These are phyloP conservation scores for Leucocoprinus leucothites DNA, from an alignment of 768 basidiomycete genomes.

Conservation along the genomic window DNA sequence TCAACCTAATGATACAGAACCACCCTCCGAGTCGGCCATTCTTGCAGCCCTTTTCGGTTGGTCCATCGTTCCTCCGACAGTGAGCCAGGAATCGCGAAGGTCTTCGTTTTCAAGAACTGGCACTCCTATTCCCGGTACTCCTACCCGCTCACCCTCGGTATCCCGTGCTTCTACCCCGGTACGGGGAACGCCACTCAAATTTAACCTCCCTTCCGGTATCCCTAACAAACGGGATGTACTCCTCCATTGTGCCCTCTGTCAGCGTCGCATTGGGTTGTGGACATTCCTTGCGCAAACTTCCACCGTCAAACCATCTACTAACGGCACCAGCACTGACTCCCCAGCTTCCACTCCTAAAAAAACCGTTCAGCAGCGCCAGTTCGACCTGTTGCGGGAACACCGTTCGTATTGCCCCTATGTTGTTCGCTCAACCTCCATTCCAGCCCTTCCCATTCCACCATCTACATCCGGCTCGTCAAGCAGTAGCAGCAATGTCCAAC, in stretches of 20 bases:
- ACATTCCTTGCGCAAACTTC: constrained; percentile 45
- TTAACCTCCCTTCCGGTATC: constrained; percentile 25
- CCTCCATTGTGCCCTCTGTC: constrained; percentile 67
- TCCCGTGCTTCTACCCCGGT: constrained; percentile 21
- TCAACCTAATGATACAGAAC: constrained; percentile 16
- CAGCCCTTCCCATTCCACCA: constrained; percentile 45
- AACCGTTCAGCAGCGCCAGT: constrained; percentile 40
- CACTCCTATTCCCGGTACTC: constrained; percentile 11
- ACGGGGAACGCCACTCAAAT: constrained; percentile 15
- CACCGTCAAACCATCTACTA: constrained; percentile 7
- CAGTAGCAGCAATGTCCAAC: constrained; percentile 6
- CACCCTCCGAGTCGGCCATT: constrained; percentile 38
- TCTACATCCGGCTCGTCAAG: constrained; percentile 16
- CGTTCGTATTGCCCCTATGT: constrained; percentile 86
- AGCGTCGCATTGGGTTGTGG: constrained; percentile 80
- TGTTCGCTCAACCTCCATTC: constrained; percentile 63
- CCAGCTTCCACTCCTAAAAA: constrained; percentile 22
- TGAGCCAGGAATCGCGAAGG: constrained; percentile 17
- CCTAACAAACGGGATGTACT: constrained; percentile 42
- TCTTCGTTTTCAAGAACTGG: constrained; percentile 3
- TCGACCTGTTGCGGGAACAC: constrained; percentile 80
- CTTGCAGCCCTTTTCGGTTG: constrained; percentile 51
- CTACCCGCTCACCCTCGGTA: constrained; percentile 14
- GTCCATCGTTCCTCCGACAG: constrained; percentile 37
- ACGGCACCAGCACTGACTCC: constrained; percentile 1